A percentile compares a stretch with the other conserved stretches of the same genome.
These are phyloP conservation scores for Gossypium arboreum DNA, from an alignment of 345 rosid species.

Conservation along the genomic window DNA sequence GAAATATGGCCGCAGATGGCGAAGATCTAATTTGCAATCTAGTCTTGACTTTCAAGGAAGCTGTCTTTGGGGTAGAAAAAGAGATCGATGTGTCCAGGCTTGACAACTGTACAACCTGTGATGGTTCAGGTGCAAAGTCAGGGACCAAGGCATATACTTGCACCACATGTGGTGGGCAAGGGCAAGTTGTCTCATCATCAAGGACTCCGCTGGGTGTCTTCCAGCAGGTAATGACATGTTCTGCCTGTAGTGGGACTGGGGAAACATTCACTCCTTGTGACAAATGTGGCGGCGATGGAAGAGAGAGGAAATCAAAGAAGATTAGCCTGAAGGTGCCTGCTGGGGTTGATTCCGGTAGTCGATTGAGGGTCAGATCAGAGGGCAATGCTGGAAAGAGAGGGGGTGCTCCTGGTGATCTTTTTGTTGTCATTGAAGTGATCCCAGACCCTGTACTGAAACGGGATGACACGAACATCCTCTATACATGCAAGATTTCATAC, in stretches of 20 bases:
- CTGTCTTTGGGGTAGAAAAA: slow-evolving; percentile 40
- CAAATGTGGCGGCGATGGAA: slow-evolving; percentile 36
- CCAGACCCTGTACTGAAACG: slow-evolving; percentile 38
- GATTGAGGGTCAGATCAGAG: slow-evolving; percentile 39
- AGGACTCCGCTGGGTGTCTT: slow-evolving; percentile 44
- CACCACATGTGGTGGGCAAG: slow-evolving; percentile 40
- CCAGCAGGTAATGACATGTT: slow-evolving; percentile 40
- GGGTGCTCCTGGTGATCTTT: slow-evolving; percentile 42
- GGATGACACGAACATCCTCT: slow-evolving; percentile 30
- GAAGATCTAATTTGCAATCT: slow-evolving; percentile 39
- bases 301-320: slow-evolving; percentile 33
- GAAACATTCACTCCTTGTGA: slow-evolving; percentile 32
- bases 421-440: slow-evolving; percentile 33
- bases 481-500: slow-evolving; percentile 41
- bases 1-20: slow-evolving; percentile 33
- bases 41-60: slow-evolving; percentile 36
- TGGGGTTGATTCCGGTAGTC: slow-evolving; percentile 42
- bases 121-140: slow-evolving; percentile 42
- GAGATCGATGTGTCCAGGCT: slow-evolving; percentile 44
- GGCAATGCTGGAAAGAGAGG: slow-evolving; percentile 43
- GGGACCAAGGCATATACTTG: slow-evolving; percentile 36
- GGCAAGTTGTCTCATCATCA: slow-evolving; percentile 41
- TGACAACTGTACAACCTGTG: slow-evolving; percentile 38
- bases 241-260: slow-evolving; percentile 37
- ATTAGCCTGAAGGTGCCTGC: slow-evolving; percentile 40